Evolutionary conservation across 2,329 filamentous ascomycete genomes (phyloP).

Genomic region (Ophiostoma sp.): DNA sequence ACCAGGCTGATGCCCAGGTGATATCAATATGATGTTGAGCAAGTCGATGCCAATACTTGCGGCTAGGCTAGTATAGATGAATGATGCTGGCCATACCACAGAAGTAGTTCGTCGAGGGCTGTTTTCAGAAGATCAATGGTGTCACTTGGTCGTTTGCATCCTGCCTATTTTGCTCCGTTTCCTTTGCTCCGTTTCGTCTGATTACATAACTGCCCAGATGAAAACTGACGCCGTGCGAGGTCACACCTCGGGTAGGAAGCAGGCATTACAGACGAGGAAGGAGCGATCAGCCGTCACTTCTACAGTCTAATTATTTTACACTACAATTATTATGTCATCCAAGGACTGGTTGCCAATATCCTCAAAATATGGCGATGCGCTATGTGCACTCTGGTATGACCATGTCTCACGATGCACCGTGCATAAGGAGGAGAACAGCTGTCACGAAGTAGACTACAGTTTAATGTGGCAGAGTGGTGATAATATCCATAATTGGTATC

Average conservation of each 20-base stretch:
- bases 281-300: background rate
- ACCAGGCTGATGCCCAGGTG: background rate
- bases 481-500: background rate
- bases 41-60: background rate
- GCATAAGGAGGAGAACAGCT: background rate
- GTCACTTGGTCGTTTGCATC: background rate
- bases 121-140: too few species aligned
- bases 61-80: too few species aligned
- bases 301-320: background rate
- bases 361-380: background rate
- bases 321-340: background rate
- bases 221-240: background rate
- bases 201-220: background rate
- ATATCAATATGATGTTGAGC: background rate
- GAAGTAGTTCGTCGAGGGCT: background rate
- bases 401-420: background rate
- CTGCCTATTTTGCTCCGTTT: background rate
- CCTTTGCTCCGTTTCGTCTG: background rate
- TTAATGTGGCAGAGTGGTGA: background rate
- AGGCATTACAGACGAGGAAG: constrained; percentile 1
- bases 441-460: background rate
- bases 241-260: background rate
- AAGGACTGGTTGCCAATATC: background rate
- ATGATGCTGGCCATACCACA: background rate
- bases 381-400: background rate